Evolutionary conservation across 2,329 filamentous ascomycete species (phyloP).

Genomic region (Neofusicoccum sp.): DNA sequence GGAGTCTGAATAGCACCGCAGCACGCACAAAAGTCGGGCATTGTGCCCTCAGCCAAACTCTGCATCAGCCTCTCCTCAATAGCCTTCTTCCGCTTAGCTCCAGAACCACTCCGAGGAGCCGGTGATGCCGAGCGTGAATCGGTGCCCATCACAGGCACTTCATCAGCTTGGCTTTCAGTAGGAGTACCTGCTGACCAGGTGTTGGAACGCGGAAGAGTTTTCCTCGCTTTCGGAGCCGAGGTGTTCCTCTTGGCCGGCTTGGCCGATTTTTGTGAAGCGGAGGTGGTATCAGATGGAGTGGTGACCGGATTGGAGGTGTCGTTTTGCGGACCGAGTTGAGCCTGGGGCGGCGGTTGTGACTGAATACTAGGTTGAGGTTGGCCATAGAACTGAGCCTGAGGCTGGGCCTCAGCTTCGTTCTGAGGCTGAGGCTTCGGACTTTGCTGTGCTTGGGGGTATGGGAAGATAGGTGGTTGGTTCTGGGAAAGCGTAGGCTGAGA

Average conservation of each 20-base stretch:
- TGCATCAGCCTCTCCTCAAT: slow-evolving; percentile 59
- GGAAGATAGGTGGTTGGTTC: neutral
- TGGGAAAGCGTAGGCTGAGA: neutral
- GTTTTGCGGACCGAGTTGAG: neutral
- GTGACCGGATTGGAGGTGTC: neutral
- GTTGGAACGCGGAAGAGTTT: slow-evolving; percentile 36
- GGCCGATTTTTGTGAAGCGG: neutral
- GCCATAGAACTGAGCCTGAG: neutral
- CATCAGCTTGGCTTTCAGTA: slow-evolving; percentile 36
- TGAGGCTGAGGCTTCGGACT: neutral
- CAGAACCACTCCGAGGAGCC: slow-evolving; percentile 49
- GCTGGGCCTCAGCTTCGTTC: neutral
- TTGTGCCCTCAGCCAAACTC: slow-evolving; percentile 74
- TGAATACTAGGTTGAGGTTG: neutral
- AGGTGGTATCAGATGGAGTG: neutral
- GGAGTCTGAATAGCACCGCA: slow-evolving; percentile 95
- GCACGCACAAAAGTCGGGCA: slow-evolving; percentile 87
- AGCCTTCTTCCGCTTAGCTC: slow-evolving; percentile 67
- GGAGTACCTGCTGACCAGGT: slow-evolving; percentile 38
- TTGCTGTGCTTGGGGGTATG: neutral
- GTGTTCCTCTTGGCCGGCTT: slow-evolving; percentile 21
- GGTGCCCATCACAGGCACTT: neutral
- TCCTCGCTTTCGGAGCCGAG: slow-evolving; percentile 31
- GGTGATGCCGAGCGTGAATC: slow-evolving; percentile 14
- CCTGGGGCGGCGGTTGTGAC: neutral